Conservation (phyloP, 768 basidiomycete species). For the Rhodosporidiobolus sp. region DNA sequence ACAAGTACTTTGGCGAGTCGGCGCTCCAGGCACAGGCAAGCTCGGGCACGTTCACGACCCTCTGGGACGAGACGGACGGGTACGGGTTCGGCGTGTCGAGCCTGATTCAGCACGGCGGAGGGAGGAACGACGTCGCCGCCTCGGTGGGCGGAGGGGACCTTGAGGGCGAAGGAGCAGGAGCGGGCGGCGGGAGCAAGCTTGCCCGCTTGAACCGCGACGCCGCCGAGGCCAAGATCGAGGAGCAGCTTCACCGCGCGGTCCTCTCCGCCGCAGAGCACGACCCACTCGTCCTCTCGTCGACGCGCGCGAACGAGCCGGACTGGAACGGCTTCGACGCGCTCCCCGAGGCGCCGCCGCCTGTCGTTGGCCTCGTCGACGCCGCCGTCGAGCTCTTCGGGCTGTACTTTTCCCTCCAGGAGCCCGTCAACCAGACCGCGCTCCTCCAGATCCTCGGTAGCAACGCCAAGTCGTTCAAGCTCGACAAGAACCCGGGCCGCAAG, state of each 20-base stretch:
- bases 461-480: conserved; percentile 70
- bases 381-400: conserved; percentile 82
- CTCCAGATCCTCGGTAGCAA: conserved; percentile 59
- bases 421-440: conserved; percentile 50
- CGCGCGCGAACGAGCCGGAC: conserved; percentile 48
- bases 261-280: conserved; percentile 84
- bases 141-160: conserved; percentile 41
- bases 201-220: conserved; percentile 70
- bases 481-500: conserved; percentile 80
- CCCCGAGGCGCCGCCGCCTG: conserved; percentile 64
- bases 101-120: conserved; percentile 44
- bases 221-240: conserved; percentile 74
- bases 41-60: conserved; percentile 71
- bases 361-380: conserved; percentile 79
- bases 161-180: conserved; percentile 14
- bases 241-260: conserved; percentile 71
- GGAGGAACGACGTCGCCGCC: conserved; percentile 34
- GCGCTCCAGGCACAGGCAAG: conserved; percentile 85
- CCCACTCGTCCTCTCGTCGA: conserved; percentile 62
- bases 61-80: conserved; percentile 84
- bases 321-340: conserved; percentile 37
- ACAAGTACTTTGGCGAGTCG: conserved; percentile 70
- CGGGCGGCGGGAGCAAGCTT: conserved; percentile 15
- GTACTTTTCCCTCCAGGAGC: conserved; percentile 74
- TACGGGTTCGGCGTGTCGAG: conserved; percentile 88